Evolutionary conservation across 2,329 filamentous ascomycete genomes (phyloP).

Genomic region (Ustulina deusta): DNA sequence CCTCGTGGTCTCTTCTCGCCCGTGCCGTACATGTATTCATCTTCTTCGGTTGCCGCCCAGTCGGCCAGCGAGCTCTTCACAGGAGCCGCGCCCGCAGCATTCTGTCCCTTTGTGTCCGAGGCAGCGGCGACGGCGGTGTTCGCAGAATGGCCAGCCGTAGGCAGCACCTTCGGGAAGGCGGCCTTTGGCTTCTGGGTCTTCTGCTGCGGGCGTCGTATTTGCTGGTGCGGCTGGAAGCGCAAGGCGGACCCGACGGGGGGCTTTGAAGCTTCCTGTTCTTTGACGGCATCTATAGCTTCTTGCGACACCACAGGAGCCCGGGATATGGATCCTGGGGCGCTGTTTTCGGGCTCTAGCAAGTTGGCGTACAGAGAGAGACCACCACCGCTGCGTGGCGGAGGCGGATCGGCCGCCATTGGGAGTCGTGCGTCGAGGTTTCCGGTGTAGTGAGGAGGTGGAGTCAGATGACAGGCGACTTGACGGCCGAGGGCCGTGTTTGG

Average conservation of each 20-base stretch:
- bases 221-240: slow-evolving; percentile 77
- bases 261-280: slow-evolving; percentile 67
- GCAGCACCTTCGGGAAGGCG: slow-evolving; percentile 62
- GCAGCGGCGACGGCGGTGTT: slow-evolving; percentile 38
- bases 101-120: slow-evolving; percentile 25
- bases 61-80: slow-evolving; percentile 80
- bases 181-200: slow-evolving; percentile 71
- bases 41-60: slow-evolving; percentile 82
- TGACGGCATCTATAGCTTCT: slow-evolving; percentile 59
- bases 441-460: not conserved
- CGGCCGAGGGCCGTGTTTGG: not conserved
- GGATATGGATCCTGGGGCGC: slow-evolving; percentile 74
- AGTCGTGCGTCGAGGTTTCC: not conserved
- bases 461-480: not conserved
- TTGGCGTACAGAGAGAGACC: slow-evolving; percentile 86
- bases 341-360: slow-evolving; percentile 72
- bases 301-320: slow-evolving; percentile 80
- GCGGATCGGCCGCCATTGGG: slow-evolving; percentile 48
- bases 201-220: slow-evolving; percentile 79
- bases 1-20: slow-evolving; percentile 78
- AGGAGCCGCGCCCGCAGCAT: slow-evolving; percentile 48
- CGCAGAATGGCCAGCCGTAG: slow-evolving; percentile 49
- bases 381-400: slow-evolving; percentile 58
- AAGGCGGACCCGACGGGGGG: slow-evolving; percentile 75
- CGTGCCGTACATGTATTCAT: slow-evolving; percentile 78